Evolutionary conservation across 768 basidiomycete species (phyloP), one percentile per base, ranked within the genome.

Genomic region (Xerocomellus amylosporus): DNA sequence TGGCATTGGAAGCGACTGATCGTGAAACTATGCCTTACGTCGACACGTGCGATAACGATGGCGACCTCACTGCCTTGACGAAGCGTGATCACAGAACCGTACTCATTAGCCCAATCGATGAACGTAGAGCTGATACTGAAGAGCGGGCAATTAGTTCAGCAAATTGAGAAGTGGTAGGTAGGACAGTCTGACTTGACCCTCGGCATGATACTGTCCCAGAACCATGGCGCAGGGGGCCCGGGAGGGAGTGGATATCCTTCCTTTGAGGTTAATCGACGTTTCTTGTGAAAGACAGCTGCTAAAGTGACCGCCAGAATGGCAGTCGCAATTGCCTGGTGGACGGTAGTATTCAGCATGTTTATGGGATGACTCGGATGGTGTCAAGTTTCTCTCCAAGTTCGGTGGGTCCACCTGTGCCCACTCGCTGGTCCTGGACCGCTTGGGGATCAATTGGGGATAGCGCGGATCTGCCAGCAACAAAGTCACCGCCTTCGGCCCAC

Each of bases 11-110:
- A 13, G 12, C 4, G 12, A 37, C 0, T 1, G 28, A 9, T 2
- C 2, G 2, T 24, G 24, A 43, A 20, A 39, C 22, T 6, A 1
- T 5, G 6, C 9, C 60, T 38, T 55, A 68, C 69, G 1, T 62
- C 49, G 19, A 64, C 53, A 2, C 64, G 40, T 12, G 56, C 43
- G 2, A 70, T 53, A 2, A 69, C 46, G 24, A 71, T 50, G 19
- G 48, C 20, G 10, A 64, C 51, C 8, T 46, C 37, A 10, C 34
- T 45, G 4, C 85, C 85, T 60, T 78, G 78, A 5, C 79, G 74
- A 10, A 87, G 63, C 0, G 79, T 74, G 54, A 84, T 78, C 0
- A 86, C 75, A 0, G 86, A 83, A 0, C 84, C 85, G 53, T 86
- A 86, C 58, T 76, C 57, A 45, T 79, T 69, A 2, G 79, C 80